A percentile compares a stretch with the other conserved stretches of the same genome.
Conservation (phyloP, 148 eudicot species). For the Fagopyrum esculentum region DNA sequence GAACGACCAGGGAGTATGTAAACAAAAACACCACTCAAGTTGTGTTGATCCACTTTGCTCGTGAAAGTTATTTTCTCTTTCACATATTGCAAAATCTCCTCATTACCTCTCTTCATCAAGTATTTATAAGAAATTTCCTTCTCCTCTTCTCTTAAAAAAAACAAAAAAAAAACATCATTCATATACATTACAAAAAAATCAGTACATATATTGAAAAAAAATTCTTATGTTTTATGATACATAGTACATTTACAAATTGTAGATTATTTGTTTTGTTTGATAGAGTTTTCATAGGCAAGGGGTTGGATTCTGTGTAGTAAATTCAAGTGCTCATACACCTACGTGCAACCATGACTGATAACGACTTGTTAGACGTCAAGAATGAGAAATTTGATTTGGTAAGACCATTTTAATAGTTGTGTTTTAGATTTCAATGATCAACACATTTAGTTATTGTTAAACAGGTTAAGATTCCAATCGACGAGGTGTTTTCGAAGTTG, state of each 20-base stretch:
- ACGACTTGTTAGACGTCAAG: conserved; percentile 5
- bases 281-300: background rate
- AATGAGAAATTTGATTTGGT: conserved; percentile 7
- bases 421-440: background rate
- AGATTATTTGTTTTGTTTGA: background rate
- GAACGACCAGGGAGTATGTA: conserved; percentile 1
- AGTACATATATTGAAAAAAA: background rate
- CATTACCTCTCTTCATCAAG: background rate
- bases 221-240: background rate
- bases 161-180: background rate
- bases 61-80: background rate
- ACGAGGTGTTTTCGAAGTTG: conserved; percentile 27
- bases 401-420: background rate
- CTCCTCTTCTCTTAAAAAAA: background rate
- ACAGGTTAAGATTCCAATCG: conserved; percentile 26
- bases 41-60: background rate
- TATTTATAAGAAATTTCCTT: background rate
- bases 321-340: background rate
- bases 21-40: background rate
- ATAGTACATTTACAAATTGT: background rate
- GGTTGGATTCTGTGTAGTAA: background rate
- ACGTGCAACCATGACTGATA: background rate
- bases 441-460: background rate
- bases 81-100: background rate
- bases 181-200: background rate